Evolutionary conservation across 495 filamentous ascomycete genomes (phyloP).

Genomic region (Penicillium nucicola): DNA sequence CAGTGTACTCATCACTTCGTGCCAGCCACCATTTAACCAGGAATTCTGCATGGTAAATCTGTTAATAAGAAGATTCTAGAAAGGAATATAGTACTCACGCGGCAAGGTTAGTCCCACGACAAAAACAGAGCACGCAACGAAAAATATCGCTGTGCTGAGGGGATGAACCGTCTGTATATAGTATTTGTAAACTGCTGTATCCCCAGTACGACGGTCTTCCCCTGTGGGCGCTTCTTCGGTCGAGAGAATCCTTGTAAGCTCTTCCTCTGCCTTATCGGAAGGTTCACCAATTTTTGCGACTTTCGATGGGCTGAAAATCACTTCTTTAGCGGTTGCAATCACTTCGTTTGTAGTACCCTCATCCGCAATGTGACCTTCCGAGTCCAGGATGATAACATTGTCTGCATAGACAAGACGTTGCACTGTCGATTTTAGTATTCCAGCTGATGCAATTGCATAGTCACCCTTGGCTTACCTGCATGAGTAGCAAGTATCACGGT

Average conservation of each 20-base stretch:
- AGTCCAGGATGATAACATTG: not conserved
- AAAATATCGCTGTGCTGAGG: not conserved
- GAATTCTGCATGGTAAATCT: not conserved
- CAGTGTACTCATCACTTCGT: not conserved
- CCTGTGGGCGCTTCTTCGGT: not conserved
- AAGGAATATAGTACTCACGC: not conserved
- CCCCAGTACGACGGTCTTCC: not conserved
- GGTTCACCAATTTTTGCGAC: not conserved
- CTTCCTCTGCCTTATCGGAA: not conserved
- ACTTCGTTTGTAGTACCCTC: not conserved
- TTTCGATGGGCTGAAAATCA: not conserved
- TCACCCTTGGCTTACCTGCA: not conserved
- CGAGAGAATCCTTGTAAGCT: not conserved
- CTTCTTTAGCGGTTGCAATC: not conserved
- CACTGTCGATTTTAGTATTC: not conserved
- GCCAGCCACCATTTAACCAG: not conserved
- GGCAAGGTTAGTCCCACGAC: not conserved
- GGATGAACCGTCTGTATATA: not conserved
- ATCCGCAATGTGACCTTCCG: not conserved
- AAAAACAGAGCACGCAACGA: not conserved
- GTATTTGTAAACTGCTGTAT: not conserved
- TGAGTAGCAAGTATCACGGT: constrained; percentile 38
- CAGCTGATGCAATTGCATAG: not conserved
- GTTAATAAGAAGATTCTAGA: not conserved
- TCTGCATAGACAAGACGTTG: not conserved